phyloP scores from a whole-genome alignment of 2,329 filamentous ascomycete genomes.

The Coniochaeta sp. region DNA sequence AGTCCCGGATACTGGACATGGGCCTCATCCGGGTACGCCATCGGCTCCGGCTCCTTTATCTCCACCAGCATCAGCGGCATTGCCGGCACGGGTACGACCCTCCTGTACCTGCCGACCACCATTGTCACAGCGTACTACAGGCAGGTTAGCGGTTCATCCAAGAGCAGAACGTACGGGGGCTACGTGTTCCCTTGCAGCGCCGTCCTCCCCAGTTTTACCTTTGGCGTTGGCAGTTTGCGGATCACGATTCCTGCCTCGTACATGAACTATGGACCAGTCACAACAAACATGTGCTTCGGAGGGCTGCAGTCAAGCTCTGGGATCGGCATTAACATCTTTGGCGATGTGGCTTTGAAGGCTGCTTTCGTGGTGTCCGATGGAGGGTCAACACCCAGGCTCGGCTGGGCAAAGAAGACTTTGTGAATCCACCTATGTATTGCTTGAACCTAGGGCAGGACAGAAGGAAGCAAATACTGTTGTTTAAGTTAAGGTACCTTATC shows the following conservation, averaged over 20 bases:
- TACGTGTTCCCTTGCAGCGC: constrained; percentile 46
- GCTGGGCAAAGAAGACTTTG: constrained; percentile 16
- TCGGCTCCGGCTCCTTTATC: constrained; percentile 27
- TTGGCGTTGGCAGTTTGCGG: constrained; percentile 37
- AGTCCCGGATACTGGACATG: constrained; percentile 61
- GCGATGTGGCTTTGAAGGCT: constrained; percentile 17
- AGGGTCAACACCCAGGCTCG: constrained; percentile 11
- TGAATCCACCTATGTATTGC: neutral
- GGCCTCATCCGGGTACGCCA: constrained; percentile 26
- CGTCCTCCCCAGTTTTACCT: constrained; percentile 40
- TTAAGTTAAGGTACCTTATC: no score
- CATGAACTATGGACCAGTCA: constrained; percentile 24
- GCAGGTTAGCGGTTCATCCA: constrained; percentile 35
- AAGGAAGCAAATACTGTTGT: no score
- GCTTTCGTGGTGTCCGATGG: constrained; percentile 19
- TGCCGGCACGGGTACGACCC: constrained; percentile 52
- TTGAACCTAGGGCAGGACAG: neutral
- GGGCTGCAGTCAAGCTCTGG: constrained; percentile 46
- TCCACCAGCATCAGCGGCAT: constrained; percentile 33
- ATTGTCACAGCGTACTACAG: constrained; percentile 45
- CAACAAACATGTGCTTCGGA: constrained; percentile 47
- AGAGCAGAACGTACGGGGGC: constrained; percentile 30
- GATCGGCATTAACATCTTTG: constrained; percentile 18
- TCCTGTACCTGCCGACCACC: constrained; percentile 41
- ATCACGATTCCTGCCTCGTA: constrained; percentile 41